Percentiles rank a stretch among this genome's conserved stretches.
Evolutionary conservation across 2,329 filamentous ascomycete species (phyloP).

Genomic region (Apiospora pterosperma): DNA sequence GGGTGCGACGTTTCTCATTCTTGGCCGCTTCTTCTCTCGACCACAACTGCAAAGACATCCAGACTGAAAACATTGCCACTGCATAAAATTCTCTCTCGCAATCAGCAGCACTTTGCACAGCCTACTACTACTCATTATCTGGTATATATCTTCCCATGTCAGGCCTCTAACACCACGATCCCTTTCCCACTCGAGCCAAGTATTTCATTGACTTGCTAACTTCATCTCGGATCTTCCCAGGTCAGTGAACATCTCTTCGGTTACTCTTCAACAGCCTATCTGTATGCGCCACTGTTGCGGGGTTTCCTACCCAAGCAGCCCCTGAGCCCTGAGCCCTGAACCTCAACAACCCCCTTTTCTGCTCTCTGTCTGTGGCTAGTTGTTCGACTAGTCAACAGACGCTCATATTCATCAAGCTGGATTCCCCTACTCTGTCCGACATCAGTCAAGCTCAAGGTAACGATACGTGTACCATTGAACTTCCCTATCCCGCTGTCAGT

Average conservation of each 20-base stretch:
- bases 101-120: background rate
- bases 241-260: background rate
- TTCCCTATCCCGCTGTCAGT: constrained; percentile 44
- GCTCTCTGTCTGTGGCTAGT: constrained; percentile 8
- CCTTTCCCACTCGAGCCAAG: too few species aligned
- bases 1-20: background rate
- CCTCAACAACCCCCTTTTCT: background rate
- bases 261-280: background rate
- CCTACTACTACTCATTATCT: background rate
- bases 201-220: background rate
- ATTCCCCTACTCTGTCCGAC: constrained; percentile 12
- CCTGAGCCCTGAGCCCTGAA: background rate
- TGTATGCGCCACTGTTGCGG: too few species aligned
- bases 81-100: background rate
- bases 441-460: background rate
- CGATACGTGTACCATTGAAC: constrained; percentile 12
- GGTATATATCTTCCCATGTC: background rate
- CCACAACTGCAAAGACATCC: background rate
- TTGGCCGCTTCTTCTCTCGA: background rate
- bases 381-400: constrained; percentile 5
- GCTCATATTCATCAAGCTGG: constrained; percentile 19
- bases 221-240: background rate
- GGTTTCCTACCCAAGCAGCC: too few species aligned
- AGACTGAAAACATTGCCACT: background rate
- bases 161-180: background rate